Conservation (phyloP, 2,329 filamentous ascomycete species). For the Aspergillus ochraceoroseus region DNA sequence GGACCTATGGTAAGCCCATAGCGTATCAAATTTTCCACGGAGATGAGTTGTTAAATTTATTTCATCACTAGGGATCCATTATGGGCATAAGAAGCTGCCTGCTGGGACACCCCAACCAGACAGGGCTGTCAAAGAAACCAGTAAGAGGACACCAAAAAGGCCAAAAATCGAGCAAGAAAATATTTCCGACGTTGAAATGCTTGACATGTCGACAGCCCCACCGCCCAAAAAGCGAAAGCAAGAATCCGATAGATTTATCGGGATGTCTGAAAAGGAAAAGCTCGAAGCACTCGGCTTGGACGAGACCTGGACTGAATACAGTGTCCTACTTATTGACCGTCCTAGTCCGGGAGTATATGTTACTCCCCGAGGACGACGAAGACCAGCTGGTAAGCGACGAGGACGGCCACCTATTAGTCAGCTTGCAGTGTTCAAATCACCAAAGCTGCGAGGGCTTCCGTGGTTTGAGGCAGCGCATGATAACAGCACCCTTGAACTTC, state of each 20-base stretch:
- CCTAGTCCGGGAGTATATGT: constrained; percentile 39
- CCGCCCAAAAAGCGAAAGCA: constrained; percentile 15
- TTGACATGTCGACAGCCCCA: neutral
- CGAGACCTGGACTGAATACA: constrained; percentile 42
- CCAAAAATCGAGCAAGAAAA: constrained; percentile 15
- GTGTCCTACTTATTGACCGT: constrained; percentile 36
- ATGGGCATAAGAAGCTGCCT: constrained; percentile 9
- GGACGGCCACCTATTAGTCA: constrained; percentile 39
- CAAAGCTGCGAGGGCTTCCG: constrained; percentile 30
- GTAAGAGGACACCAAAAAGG: constrained; percentile 14
- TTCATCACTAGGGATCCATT: constrained; percentile 6
- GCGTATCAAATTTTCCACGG: neutral
- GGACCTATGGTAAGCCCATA: constrained; percentile 30
- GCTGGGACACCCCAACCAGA: neutral
- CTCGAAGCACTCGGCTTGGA: constrained; percentile 40
- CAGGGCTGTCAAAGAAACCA: constrained; percentile 12
- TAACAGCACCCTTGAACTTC: constrained; percentile 1
- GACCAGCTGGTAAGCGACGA: constrained; percentile 36
- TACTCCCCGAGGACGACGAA: constrained; percentile 37
- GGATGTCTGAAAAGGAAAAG: constrained; percentile 38
- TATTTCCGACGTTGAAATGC: neutral
- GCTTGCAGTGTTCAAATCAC: constrained; percentile 40
- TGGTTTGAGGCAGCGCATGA: constrained; percentile 30
- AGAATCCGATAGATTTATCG: constrained; percentile 22
- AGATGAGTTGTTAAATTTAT: neutral